Conservation (phyloP, 148 eudicot genomes). For the Camellia sinensis region DNA sequence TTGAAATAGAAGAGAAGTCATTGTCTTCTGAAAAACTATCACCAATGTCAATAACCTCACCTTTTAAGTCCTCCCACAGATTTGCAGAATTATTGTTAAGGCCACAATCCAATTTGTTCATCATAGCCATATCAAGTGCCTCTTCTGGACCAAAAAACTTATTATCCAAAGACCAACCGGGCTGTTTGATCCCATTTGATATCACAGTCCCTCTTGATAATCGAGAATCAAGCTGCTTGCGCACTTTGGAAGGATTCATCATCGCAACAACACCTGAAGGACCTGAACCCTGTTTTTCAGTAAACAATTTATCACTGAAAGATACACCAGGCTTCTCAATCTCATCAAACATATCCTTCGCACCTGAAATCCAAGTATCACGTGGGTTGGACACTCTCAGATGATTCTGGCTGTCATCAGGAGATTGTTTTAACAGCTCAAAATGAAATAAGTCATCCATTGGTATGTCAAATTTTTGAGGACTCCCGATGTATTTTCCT, state of each 20-base stretch:
- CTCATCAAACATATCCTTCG: slow-evolving; percentile 26
- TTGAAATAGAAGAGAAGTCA: slow-evolving; percentile 31
- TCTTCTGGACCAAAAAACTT: slow-evolving; percentile 27
- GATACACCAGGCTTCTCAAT: slow-evolving; percentile 24
- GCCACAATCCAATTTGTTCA: slow-evolving; percentile 24
- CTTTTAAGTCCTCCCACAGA: slow-evolving; percentile 42
- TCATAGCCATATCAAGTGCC: slow-evolving; percentile 20
- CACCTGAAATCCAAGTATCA: slow-evolving; percentile 31
- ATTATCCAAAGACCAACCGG: slow-evolving; percentile 31
- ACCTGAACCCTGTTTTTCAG: slow-evolving; percentile 26
- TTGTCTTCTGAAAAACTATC: slow-evolving; percentile 31
- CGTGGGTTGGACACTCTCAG: slow-evolving; percentile 30
- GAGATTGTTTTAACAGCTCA: slow-evolving; percentile 23
- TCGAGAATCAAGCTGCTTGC: slow-evolving; percentile 23
- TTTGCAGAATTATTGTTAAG: slow-evolving; percentile 29
- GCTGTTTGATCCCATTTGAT: slow-evolving; percentile 27
- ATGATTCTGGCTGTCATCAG: slow-evolving; percentile 28
- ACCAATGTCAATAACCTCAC: slow-evolving; percentile 64
- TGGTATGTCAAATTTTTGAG: slow-evolving; percentile 25
- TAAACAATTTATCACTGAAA: slow-evolving; percentile 29
- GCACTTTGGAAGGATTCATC: slow-evolving; percentile 23
- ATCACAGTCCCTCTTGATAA: slow-evolving; percentile 25
- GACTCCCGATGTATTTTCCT: slow-evolving; percentile 29
- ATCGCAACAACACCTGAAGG: slow-evolving; percentile 17
- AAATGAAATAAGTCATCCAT: slow-evolving; percentile 29